A percentile compares a stretch with the other conserved stretches of the same genome.
Evolutionary conservation across 441 rosid species (phyloP).

Genomic region (Corymbia citriodora): DNA sequence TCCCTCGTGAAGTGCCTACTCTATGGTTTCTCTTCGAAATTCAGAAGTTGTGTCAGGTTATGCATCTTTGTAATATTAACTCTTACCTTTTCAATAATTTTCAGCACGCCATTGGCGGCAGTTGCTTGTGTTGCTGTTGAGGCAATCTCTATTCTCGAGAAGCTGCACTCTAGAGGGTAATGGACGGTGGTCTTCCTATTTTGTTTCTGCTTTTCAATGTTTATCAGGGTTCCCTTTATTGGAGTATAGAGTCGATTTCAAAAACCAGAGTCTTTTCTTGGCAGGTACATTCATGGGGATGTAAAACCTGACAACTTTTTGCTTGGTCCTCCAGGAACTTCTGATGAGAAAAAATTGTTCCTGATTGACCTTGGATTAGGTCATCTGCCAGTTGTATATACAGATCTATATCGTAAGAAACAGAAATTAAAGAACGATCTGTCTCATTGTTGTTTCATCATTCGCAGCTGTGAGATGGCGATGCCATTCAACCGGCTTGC

Average conservation of each 20-base stretch:
- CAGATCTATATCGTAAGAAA: background rate
- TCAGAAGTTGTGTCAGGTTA: background rate
- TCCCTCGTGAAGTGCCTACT: background rate
- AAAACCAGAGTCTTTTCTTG: background rate
- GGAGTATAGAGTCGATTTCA: background rate
- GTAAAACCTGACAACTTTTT: conserved; percentile 11
- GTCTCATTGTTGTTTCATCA: background rate
- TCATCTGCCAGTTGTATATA: background rate
- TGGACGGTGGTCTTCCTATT: background rate
- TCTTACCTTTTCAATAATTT: background rate
- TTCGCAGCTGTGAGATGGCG: conserved; percentile 4
- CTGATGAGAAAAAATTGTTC: conserved; percentile 8
- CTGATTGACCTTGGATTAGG: conserved; percentile 12
- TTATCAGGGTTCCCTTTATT: background rate
- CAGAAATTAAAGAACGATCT: background rate
- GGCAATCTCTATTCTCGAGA: conserved; percentile 10
- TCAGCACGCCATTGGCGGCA: background rate
- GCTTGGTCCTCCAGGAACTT: conserved; percentile 6
- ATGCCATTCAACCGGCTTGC: background rate
- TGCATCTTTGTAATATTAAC: background rate
- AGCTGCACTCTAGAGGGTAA: conserved; percentile 13
- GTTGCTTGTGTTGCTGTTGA: conserved; percentile 9
- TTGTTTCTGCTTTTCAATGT: background rate
- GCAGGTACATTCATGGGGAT: conserved; percentile 12
- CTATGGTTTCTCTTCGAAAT: background rate